Evolutionary conservation across 208 protist genomes (phyloP), one percentile per base, ranked within the genome.

Genomic region (Crithidia sp.): DNA sequence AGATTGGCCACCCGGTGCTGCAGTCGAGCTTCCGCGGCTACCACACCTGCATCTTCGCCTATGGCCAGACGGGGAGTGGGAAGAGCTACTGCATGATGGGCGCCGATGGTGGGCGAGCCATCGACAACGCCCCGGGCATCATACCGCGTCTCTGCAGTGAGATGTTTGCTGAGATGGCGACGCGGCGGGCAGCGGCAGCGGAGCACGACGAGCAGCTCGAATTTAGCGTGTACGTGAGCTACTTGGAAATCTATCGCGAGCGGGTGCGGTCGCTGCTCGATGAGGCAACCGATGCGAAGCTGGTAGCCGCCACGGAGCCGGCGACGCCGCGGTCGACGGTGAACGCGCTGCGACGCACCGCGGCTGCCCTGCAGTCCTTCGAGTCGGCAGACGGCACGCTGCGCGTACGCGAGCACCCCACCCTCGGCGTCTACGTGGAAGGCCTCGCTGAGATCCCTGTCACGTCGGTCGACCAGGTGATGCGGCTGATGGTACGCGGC

Each of bases 1-100:
- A 98, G 66, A 77, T 98, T 17, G 96, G 95, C 6, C 14, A 79
- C 10, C 87, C 91, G 0, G 87, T 98, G 5, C 81, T 98, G n/a
- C 57, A 81, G n/a, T 81, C 95, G 55, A 93, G 90, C 63, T 89
- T 97, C 61, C 61, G 80, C 0, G 93, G 96, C 47, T 95, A 91
- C 79, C 95, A 98, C 81, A 94, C 86, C 5, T 94, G 92, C 68
- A 88, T 98, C 52, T 98, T 98, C 79, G 91, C 94, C 19, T 98
- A 98, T 69, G 95, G 95, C 13, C 91, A 97, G 69, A 97, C 96
- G 1, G 93, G 90, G 54, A 95, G 90, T 59, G 93, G 90, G 14
- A 97, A 95, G 73, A 96, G 83, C 74, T 91, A 96, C 80, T 88
- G 81, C 47, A 96, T 97, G 91, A 96, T 95, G 86, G 93, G 91